Evolutionary conservation across 495 filamentous ascomycete genomes (phyloP).

Genomic region (Xylaria flabelliformis): DNA sequence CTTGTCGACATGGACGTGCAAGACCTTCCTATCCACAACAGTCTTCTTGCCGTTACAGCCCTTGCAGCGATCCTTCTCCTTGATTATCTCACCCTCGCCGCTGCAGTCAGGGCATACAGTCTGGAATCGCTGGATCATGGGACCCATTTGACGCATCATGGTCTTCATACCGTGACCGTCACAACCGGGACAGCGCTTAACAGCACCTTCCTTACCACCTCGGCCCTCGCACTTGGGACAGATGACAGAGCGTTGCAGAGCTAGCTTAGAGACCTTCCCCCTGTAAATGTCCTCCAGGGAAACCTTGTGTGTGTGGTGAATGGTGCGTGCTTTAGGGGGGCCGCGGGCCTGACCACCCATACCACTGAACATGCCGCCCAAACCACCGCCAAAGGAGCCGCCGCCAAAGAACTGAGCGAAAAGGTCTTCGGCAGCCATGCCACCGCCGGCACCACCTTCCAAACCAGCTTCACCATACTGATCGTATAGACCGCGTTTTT

Average conservation of each 20-base stretch:
- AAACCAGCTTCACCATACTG: slow-evolving; percentile 97
- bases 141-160: slow-evolving; percentile 99
- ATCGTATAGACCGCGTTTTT: slow-evolving; percentile 92
- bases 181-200: slow-evolving; percentile 88
- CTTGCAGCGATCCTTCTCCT: slow-evolving; percentile 96
- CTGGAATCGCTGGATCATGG: slow-evolving; percentile 99
- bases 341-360: slow-evolving; percentile 83
- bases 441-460: slow-evolving; percentile 81
- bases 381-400: slow-evolving; percentile 74
- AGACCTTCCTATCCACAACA: slow-evolving; percentile 92
- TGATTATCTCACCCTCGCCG: slow-evolving; percentile 94
- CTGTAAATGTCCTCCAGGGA: slow-evolving; percentile 97
- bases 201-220: slow-evolving; percentile 95
- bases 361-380: slow-evolving; percentile 82
- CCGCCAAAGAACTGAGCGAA: slow-evolving; percentile 97
- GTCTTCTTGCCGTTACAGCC: slow-evolving; percentile 96
- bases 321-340: slow-evolving; percentile 92
- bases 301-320: slow-evolving; percentile 97
- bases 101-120: slow-evolving; percentile 98
- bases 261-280: slow-evolving; percentile 96
- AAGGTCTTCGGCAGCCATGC: slow-evolving; percentile 96
- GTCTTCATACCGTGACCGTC: slow-evolving; percentile 97
- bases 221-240: slow-evolving; percentile 94
- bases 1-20: slow-evolving; percentile 96
- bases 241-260: slow-evolving; percentile 96